Conservation (phyloP, 495 filamentous ascomycete genomes). For the Annulohypoxylon stygium region DNA sequence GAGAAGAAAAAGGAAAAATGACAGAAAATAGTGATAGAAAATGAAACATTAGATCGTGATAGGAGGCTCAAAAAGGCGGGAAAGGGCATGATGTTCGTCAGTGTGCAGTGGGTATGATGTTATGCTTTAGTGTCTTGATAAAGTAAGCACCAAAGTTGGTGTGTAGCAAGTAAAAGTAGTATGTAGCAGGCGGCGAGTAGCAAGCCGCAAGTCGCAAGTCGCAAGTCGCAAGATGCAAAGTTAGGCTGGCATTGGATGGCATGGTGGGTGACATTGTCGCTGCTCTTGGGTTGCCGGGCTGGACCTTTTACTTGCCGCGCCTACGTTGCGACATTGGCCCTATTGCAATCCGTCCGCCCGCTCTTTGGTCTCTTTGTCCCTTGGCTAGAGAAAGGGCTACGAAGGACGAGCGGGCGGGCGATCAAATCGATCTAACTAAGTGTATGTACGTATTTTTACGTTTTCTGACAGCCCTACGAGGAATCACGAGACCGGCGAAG, state of each 20-base stretch:
- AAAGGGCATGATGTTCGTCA: conserved; percentile 38
- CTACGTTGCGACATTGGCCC: conserved; percentile 5
- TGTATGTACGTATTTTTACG: conserved; percentile 33
- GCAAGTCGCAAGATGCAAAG: too few species aligned
- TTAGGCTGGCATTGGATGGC: too few species aligned
- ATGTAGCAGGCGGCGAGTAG: not conserved
- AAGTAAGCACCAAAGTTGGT: conserved; percentile 10
- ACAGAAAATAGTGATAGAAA: conserved; percentile 10
- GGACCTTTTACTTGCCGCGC: not conserved
- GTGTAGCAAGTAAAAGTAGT: conserved; percentile 9
- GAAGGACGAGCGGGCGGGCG: conserved; percentile 31
- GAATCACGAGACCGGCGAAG: conserved; percentile 29
- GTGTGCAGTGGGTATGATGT: conserved; percentile 31
- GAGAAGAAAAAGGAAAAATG: not conserved
- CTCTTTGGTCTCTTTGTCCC: not conserved
- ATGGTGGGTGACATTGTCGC: conserved; percentile 38
- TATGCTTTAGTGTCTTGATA: conserved; percentile 36
- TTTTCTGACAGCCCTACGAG: conserved; percentile 43
- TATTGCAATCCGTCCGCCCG: conserved; percentile 13
- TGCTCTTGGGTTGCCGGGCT: not conserved
- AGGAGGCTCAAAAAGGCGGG: conserved; percentile 23
- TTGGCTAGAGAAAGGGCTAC: conserved; percentile 10
- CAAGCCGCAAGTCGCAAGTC: not conserved
- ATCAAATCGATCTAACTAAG: conserved; percentile 41
- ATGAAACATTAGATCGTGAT: conserved; percentile 18